phyloP scores from a whole-genome alignment of 768 basidiomycete genomes.

The Hericium alpestre region DNA sequence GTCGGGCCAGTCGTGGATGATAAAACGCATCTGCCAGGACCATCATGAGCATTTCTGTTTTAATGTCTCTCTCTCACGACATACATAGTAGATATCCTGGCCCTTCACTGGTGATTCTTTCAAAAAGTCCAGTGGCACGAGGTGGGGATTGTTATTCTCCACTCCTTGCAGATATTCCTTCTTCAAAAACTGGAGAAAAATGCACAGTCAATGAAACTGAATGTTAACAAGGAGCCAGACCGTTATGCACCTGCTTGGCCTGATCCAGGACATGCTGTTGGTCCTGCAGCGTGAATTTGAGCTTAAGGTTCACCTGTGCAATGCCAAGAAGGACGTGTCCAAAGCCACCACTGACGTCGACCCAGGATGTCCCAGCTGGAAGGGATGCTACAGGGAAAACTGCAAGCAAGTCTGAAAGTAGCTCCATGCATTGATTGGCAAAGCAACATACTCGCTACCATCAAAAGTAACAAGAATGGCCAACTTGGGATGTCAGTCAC shows the following conservation, averaged over 20 bases:
- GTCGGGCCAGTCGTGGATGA: no score
- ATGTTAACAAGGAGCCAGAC: no score
- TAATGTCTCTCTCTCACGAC: no score
- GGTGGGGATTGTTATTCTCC: conserved; percentile 8
- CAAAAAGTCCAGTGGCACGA: no score
- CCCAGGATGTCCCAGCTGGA: conserved; percentile 15
- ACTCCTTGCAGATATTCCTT: conserved; percentile 18
- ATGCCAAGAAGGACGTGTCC: conserved; percentile 24
- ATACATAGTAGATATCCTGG: no score
- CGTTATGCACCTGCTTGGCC: conserved; percentile 11
- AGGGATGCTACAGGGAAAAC: conserved; percentile 23
- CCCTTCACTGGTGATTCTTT: no score
- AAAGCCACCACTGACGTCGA: conserved; percentile 27
- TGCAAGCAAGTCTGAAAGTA: neutral
- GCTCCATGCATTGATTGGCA: neutral
- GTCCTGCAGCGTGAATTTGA: conserved; percentile 24
- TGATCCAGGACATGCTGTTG: conserved; percentile 17
- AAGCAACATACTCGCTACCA: no score
- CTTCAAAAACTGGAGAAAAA: conserved; percentile 8
- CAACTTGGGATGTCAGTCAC: no score
- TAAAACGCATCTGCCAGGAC: no score
- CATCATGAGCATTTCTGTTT: no score
- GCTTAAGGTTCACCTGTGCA: conserved; percentile 17
- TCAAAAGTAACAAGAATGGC: no score
- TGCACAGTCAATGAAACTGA: no score